Conservation (phyloP, 331 rosid genomes). For the Arachis monticola region DNA sequence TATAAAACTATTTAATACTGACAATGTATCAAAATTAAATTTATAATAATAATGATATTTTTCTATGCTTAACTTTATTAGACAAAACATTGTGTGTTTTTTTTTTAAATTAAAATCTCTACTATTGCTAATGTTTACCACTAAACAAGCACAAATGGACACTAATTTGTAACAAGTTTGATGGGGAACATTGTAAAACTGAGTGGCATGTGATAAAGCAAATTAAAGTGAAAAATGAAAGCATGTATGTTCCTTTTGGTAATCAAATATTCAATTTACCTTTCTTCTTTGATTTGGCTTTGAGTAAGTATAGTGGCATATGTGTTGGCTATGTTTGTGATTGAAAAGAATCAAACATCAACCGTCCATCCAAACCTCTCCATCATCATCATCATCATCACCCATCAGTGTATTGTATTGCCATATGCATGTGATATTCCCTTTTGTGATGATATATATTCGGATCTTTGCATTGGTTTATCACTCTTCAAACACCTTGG, state of each 20-base stretch:
- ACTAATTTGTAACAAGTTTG: not conserved
- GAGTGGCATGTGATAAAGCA: not conserved
- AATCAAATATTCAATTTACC: not conserved
- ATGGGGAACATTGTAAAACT: not conserved
- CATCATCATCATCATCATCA: not conserved
- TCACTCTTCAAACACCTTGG: not conserved
- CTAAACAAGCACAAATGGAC: no score
- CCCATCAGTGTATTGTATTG: no score
- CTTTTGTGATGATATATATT: slow-evolving; percentile 15
- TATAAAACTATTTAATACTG: no score
- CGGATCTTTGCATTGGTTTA: slow-evolving; percentile 4
- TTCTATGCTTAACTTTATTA: no score
- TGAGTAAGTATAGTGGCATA: slow-evolving; percentile 1
- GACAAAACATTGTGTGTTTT: no score
- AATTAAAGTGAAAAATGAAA: slow-evolving; percentile 22
- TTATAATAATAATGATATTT: no score
- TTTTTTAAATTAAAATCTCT: no score
- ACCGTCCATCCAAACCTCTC: slow-evolving; percentile 36
- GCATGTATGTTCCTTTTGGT: not conserved
- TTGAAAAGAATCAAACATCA: slow-evolving; percentile 55
- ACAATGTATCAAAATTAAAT: no score
- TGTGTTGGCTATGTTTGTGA: slow-evolving; percentile 29
- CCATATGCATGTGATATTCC: slow-evolving; percentile 44
- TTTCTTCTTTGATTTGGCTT: not conserved
- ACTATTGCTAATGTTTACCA: no score